A percentile compares a stretch with the other conserved stretches of the same genome.
These are phyloP conservation scores for Luffa aegyptiaca DNA, from an alignment of 306 rosid species.

Conservation along the genomic window DNA sequence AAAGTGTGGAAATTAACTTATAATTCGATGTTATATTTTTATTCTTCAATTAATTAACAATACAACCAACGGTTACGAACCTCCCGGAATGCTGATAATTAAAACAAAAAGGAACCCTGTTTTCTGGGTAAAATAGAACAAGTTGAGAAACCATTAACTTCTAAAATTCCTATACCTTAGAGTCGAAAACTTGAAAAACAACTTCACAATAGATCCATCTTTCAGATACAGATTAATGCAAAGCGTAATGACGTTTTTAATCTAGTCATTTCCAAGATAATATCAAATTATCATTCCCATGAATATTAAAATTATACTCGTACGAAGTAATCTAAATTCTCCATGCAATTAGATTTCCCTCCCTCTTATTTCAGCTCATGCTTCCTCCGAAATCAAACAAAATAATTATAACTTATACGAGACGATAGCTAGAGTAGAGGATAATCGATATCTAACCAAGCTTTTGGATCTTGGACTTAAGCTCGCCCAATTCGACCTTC, in stretches of 20 bases:
- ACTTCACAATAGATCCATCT: not conserved
- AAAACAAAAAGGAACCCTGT: not conserved
- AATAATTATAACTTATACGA: not conserved
- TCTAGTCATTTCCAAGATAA: not conserved
- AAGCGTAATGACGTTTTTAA: not conserved
- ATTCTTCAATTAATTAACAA: not conserved
- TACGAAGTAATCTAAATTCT: not conserved
- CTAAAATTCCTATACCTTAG: not conserved
- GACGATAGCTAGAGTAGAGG: not conserved
- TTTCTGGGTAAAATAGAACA: not conserved
- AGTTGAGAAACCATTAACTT: not conserved
- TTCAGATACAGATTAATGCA: not conserved
- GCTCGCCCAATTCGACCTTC: slow-evolving; percentile 64
- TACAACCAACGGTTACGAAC: not conserved
- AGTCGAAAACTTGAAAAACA: not conserved
- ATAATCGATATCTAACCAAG: slow-evolving; percentile 46
- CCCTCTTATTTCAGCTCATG: not conserved
- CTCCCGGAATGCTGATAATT: not conserved
- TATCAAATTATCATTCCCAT: not conserved
- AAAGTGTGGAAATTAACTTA: not conserved
- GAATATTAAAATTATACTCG: not conserved
- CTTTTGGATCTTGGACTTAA: slow-evolving; percentile 57
- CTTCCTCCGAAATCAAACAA: not conserved
- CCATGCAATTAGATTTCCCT: not conserved
- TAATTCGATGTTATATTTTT: not conserved